Base-by-base conservation (phyloP, 2,329 filamentous ascomycete species). In the Aspergillus neoniger region DNA sequence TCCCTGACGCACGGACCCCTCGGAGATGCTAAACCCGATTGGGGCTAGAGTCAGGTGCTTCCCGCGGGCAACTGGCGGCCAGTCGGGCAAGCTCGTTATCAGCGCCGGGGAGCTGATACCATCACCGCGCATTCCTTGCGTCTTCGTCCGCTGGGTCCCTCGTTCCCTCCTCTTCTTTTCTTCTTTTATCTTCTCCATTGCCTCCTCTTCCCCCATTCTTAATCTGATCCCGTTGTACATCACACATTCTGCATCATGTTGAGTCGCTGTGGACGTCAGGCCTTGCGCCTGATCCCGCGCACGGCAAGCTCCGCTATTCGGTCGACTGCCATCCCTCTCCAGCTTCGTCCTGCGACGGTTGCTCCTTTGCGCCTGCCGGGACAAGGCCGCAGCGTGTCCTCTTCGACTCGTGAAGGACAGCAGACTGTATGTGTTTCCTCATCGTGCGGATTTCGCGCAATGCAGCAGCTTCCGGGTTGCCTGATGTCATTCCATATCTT, bases 401-500 rank as follows among this genome's bases (percentile, higher is more conserved):
- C 76, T 53, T 70, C 72, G 49, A 76, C 69, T 61, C 71, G 73
- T 2, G 76, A 80, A 65, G 71, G 71, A 47, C 78, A 80, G 65
- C 78, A 80, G 54, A 76, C 75, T 69, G 78, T 80, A 63, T 48
- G 67, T 53, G 43, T 21, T 9, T 19, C 43, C 30, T 17, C 15
- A 2, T 41, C n/a, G 15, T 15, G n/a, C 8, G 7, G 39, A 12
- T 32, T 55, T 17, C 8, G 25, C 17, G 25, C 39, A 23, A 47
- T 32, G n/a, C 25, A 17, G 39, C 53, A 44, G 23, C 19, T 14
- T 21, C 10, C 51, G 48, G 60, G 53, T 19, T 21, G 39, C 44
- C 53, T 55, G 53, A 55, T 55, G 53, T 55, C 53, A 55, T 55
- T 21, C 41, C 53, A 55, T 44, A 28, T 30, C 47, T 36, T 14